Percentiles rank a stretch among this genome's conserved stretches.
These are phyloP conservation scores for Crithidia acanthocephali DNA, from an alignment of 208 protist species.

Conservation along the genomic window DNA sequence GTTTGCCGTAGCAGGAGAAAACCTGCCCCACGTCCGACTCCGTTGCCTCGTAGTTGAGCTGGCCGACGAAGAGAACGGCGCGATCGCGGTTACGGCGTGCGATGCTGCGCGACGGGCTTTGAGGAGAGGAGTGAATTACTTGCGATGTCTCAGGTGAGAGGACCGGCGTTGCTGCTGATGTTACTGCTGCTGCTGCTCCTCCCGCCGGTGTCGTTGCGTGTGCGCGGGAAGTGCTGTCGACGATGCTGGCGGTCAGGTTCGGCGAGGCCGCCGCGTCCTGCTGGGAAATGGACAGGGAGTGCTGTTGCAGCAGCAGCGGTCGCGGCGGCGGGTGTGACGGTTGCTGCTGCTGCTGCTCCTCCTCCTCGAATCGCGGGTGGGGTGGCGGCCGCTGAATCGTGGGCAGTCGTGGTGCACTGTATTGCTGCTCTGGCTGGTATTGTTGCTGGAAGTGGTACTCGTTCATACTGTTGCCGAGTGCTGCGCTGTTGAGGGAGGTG, in stretches of 20 bases:
- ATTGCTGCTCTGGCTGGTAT: neutral
- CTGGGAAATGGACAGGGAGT: neutral
- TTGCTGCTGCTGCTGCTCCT: neutral
- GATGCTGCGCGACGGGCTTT: conserved; percentile 12
- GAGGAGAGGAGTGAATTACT: neutral
- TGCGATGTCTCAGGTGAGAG: neutral
- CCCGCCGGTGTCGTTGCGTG: neutral
- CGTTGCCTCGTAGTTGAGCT: conserved; percentile 72
- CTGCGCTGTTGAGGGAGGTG: conserved; percentile 9
- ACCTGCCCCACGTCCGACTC: conserved; percentile 63
- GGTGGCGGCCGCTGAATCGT: neutral
- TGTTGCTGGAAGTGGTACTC: neutral
- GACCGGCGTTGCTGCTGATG: neutral
- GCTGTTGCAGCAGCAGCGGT: neutral
- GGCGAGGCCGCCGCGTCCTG: neutral
- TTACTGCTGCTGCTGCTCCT: neutral
- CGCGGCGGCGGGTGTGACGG: neutral
- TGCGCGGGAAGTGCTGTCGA: too few relatives aligned
- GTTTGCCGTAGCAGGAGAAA: conserved; percentile 75
- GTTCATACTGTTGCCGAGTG: conserved; percentile 3
- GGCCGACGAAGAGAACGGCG: conserved; percentile 66
- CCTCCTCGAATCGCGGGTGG: neutral
- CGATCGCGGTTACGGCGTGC: conserved; percentile 40
- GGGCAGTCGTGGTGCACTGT: neutral
- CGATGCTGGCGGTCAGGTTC: neutral